These are phyloP conservation scores for Pyrenophora tritici-repentis DNA, from an alignment of 2,329 filamentous ascomycete species.

Conservation along the genomic window DNA sequence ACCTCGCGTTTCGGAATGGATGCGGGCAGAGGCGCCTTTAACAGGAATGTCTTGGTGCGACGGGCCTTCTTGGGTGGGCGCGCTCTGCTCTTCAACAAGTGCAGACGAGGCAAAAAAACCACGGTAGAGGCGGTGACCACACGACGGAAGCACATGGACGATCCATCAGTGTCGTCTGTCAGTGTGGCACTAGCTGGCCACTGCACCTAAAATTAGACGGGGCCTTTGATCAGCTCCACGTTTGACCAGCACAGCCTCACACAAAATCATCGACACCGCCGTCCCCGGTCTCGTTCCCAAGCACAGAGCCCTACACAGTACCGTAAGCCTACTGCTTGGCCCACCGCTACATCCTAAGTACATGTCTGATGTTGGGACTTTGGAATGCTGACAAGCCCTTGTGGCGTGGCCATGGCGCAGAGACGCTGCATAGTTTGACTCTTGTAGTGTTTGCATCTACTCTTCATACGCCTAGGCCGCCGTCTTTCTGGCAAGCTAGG, in stretches of 20 bases:
- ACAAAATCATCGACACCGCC: slow-evolving; percentile 9
- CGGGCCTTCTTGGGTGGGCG: slow-evolving; percentile 8
- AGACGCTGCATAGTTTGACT: neutral
- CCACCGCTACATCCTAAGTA: no score
- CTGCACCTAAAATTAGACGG: slow-evolving; percentile 27
- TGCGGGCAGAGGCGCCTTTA: slow-evolving; percentile 28
- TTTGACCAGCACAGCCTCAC: slow-evolving; percentile 36
- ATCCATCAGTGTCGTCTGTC: slow-evolving; percentile 4
- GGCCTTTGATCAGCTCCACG: slow-evolving; percentile 23
- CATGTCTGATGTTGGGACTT: neutral
- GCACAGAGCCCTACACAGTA: neutral
- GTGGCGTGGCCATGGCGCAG: no score
- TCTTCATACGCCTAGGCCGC: neutral
- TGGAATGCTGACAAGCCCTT: neutral
- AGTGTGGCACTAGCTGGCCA: slow-evolving; percentile 25
- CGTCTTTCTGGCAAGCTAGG: slow-evolving; percentile 7
- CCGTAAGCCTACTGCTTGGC: neutral
- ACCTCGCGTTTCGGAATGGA: slow-evolving; percentile 25
- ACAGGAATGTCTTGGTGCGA: slow-evolving; percentile 21
- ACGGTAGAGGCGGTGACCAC: slow-evolving; percentile 15
- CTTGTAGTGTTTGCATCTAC: slow-evolving; percentile 2
- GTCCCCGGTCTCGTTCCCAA: neutral
- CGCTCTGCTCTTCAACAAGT: slow-evolving; percentile 4
- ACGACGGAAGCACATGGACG: slow-evolving; percentile 9
- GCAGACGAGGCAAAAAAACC: neutral